Evolutionary conservation across 768 basidiomycete genomes (phyloP).

Genomic region (Dentipellis sp.): DNA sequence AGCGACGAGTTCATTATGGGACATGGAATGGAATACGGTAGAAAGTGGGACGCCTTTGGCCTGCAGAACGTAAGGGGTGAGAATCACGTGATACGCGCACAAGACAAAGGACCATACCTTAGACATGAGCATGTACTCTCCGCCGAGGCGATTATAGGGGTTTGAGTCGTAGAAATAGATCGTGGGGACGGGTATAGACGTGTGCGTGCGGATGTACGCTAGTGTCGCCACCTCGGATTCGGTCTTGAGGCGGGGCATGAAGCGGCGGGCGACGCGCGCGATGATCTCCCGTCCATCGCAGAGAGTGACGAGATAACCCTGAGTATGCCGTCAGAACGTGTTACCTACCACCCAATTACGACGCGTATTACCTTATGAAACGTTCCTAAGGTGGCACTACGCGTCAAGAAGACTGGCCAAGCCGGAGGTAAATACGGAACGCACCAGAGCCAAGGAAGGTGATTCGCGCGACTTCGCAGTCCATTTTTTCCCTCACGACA

Average conservation of each 20-base stretch:
- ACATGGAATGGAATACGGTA: slow-evolving; percentile 61
- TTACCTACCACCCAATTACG: slow-evolving; percentile 5
- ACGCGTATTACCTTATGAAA: slow-evolving; percentile 61
- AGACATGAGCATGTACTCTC: slow-evolving; percentile 83
- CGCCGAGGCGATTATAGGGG: slow-evolving; percentile 76
- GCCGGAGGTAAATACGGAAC: slow-evolving; percentile 20
- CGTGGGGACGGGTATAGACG: slow-evolving; percentile 62
- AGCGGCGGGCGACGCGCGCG: slow-evolving; percentile 74
- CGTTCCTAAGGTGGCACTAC: slow-evolving; percentile 40
- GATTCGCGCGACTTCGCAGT: slow-evolving; percentile 58
- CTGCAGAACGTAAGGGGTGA: slow-evolving; percentile 27
- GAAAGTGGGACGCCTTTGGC: slow-evolving; percentile 67
- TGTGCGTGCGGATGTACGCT: slow-evolving; percentile 65
- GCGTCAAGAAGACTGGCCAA: slow-evolving; percentile 3
- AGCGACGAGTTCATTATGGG: slow-evolving; percentile 52
- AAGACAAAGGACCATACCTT: slow-evolving; percentile 40
- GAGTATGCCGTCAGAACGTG: slow-evolving; percentile 1
- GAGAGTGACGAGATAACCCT: slow-evolving; percentile 75
- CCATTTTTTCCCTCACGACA: slow-evolving; percentile 65
- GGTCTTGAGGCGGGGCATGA: slow-evolving; percentile 81
- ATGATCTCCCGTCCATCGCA: slow-evolving; percentile 53
- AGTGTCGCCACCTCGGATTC: slow-evolving; percentile 84
- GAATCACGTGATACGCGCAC: not conserved
- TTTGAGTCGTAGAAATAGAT: slow-evolving; percentile 77
- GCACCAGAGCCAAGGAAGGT: slow-evolving; percentile 65